Base-by-base conservation (phyloP, 768 basidiomycete genomes). In the Tylopilus cervinicoccineus region DNA sequence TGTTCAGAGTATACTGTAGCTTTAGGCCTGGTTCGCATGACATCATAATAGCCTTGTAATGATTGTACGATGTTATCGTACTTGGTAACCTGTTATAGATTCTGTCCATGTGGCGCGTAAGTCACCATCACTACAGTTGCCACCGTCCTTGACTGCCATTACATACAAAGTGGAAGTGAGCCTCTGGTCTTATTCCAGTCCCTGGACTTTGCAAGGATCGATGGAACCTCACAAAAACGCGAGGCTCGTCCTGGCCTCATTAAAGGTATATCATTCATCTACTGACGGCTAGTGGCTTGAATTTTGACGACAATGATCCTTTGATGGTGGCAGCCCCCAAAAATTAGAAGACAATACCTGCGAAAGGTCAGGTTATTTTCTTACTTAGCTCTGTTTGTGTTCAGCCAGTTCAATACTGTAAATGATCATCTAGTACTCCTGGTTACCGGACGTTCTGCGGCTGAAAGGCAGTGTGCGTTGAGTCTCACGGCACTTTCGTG, bases 361-460 rank as follows among this genome's bases (percentile, higher is more conserved):
- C 75, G 81, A 64, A 81, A 78, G 66, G 81, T 77, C 33, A 38
- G 46, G 34, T 31, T 31, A 7, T 34, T 48, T 34, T 26, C 9
- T 28, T 38, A 17, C 28, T 28, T 39, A 10, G 16, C 28, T 23
- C 31, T 27, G 31, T 50, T 32, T 31, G 17, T 29, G 37, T 17
- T 34, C 17, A n/a, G n/a, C 16, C n/a, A n/a, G 29, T 50, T 45
- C 23, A 37, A 43, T 45, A 7, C n/a, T 14, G 26, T 46, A 12
- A 38, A 41, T 39, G 19, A 48, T 32, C 38, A 43, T 45, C 17
- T 49, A 89, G 87, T 91, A 89, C 63, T 88, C 88, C 14, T 94
- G 92, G 91, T 72, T 93, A 12, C 88, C 91, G 2, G 92, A 93
- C 66, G 88, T 93, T 17, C 72, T 93, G 37, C 80, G 91, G 33